Evolutionary conservation across 257 asterid species (phyloP).

Genomic region (Forsythia suspensa): DNA sequence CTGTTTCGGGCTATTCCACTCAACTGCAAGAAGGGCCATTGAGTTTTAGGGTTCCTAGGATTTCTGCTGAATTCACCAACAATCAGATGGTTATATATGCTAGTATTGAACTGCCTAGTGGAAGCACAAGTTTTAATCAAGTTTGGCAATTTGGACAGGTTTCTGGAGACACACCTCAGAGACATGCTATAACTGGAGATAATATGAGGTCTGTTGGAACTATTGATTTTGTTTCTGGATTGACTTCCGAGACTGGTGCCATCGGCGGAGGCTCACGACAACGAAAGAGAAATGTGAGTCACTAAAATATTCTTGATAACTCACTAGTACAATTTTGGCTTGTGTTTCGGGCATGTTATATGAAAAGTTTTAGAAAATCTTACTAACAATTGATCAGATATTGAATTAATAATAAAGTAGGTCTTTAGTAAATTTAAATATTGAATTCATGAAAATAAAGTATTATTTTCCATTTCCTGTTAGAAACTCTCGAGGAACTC

Average conservation of each 20-base stretch:
- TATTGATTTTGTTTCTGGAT: constrained; percentile 59
- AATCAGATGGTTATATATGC: constrained; percentile 54
- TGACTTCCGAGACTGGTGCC: constrained; percentile 15
- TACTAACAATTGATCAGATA: background rate
- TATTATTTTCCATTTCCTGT: too few relatives aligned
- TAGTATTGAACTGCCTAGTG: constrained; percentile 50
- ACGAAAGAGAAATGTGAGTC: constrained; percentile 54
- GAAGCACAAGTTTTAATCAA: constrained; percentile 52
- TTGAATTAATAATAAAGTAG: background rate
- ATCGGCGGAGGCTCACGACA: constrained; percentile 28
- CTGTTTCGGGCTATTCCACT: background rate
- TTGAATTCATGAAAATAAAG: background rate
- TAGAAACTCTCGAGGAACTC: too few relatives aligned
- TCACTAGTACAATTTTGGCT: background rate
- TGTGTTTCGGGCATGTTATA: too few relatives aligned
- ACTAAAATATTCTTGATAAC: background rate
- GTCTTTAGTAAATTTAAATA: background rate
- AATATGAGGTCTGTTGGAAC: constrained; percentile 35
- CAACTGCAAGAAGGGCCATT: constrained; percentile 31
- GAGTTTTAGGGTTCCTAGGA: constrained; percentile 56
- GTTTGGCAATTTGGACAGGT: constrained; percentile 74
- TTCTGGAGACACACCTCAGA: constrained; percentile 21
- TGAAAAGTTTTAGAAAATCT: too few relatives aligned
- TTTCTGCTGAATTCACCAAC: constrained; percentile 36
- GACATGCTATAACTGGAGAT: constrained; percentile 24